phyloP scores from a whole-genome alignment of 139 green algal species.

The Diplosphaera chodatii region DNA sequence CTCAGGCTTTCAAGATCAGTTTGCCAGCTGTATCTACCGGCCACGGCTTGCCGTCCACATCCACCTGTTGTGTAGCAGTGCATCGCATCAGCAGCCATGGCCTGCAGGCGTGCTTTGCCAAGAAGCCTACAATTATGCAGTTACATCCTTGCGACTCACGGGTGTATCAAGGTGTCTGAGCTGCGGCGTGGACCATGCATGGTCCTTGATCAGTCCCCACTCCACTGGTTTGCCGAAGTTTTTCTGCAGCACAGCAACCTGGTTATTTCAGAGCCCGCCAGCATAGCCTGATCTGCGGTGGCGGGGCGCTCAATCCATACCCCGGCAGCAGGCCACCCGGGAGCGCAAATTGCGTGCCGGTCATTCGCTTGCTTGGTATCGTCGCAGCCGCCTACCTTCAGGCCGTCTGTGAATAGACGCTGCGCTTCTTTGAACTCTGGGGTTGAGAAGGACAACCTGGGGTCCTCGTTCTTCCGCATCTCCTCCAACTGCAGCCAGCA shows the following conservation, averaged over 20 bases:
- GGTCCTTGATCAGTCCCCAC: slow-evolving; percentile 82
- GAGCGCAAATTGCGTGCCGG: too few relatives aligned
- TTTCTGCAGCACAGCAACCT: slow-evolving; percentile 44
- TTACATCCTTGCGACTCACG: too few relatives aligned
- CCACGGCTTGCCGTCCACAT: slow-evolving; percentile 77
- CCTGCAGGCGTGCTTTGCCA: not conserved
- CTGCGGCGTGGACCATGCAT: slow-evolving; percentile 68
- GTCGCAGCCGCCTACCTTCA: slow-evolving; percentile 64
- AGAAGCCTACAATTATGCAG: not conserved
- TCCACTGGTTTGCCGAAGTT: slow-evolving; percentile 90
- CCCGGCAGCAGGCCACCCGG: too few relatives aligned
- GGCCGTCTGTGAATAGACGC: slow-evolving; percentile 79
- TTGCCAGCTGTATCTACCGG: slow-evolving; percentile 47
- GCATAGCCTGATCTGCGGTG: too few relatives aligned
- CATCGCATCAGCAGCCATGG: too few relatives aligned
- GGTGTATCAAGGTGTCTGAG: slow-evolving; percentile 66
- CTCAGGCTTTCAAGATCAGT: slow-evolving; percentile 38
- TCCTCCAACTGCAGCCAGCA: slow-evolving; percentile 89
- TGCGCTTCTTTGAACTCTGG: slow-evolving; percentile 93
- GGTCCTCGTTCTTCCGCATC: slow-evolving; percentile 77
- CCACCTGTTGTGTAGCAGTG: too few relatives aligned
- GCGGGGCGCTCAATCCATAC: too few relatives aligned
- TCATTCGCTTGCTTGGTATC: too few relatives aligned
- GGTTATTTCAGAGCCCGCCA: not conserved
- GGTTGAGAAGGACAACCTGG: slow-evolving; percentile 85